Conservation (phyloP, 1,284 basidiomycete species). For the Irpex rosettiformis region DNA sequence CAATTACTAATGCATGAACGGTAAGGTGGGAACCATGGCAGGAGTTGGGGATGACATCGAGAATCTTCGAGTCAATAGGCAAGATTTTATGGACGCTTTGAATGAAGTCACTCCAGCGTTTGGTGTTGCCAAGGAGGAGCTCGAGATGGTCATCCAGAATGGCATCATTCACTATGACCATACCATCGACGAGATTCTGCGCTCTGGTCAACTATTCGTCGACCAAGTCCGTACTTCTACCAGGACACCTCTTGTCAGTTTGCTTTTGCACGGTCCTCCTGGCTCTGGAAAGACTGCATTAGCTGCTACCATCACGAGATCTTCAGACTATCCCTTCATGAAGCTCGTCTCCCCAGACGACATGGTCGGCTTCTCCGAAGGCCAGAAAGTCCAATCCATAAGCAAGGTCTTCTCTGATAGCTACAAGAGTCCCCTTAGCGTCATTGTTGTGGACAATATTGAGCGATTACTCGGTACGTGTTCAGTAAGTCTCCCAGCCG, state of each 20-base stretch:
- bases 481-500: neutral
- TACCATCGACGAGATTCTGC: slow-evolving; percentile 79
- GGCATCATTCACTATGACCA: slow-evolving; percentile 92
- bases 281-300: slow-evolving; percentile 96
- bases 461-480: slow-evolving; percentile 82
- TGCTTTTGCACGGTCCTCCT: slow-evolving; percentile 87
- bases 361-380: slow-evolving; percentile 94
- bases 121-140: slow-evolving; percentile 96
- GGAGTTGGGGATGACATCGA: slow-evolving; percentile 96
- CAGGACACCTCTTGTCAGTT: slow-evolving; percentile 89
- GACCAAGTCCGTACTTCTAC: slow-evolving; percentile 93
- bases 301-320: slow-evolving; percentile 92
- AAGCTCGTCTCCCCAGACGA: slow-evolving; percentile 95
- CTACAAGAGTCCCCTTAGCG: slow-evolving; percentile 96
- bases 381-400: slow-evolving; percentile 89
- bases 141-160: slow-evolving; percentile 92
- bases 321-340: slow-evolving; percentile 95
- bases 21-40: slow-evolving; percentile 87
- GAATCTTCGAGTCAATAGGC: slow-evolving; percentile 84
- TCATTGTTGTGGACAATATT: slow-evolving; percentile 95
- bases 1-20: neutral
- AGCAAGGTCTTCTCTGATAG: slow-evolving; percentile 95
- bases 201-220: slow-evolving; percentile 89
- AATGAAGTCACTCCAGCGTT: slow-evolving; percentile 97
- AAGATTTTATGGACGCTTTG: slow-evolving; percentile 89